Evolutionary conservation across 805 yeast genomes (phyloP), one percentile per base, ranked within the genome.

Genomic region (Scheffersomyces lignosus): DNA sequence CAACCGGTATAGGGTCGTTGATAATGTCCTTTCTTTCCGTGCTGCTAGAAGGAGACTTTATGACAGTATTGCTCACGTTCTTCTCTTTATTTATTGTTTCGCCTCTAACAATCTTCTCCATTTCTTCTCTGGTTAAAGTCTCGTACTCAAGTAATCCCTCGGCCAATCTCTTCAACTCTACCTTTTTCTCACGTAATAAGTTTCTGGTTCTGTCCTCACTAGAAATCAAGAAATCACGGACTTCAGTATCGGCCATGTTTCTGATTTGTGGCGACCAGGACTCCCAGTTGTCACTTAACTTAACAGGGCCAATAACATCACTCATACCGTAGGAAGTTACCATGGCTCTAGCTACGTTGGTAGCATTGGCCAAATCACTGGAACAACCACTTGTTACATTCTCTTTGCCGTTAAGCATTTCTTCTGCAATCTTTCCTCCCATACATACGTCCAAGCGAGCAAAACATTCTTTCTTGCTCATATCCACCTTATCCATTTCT

Each of bases 401-500:
- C 38, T 87, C 96, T 31, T 81, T 76, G 2, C 99, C 99, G 56
- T 87, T 87, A 33, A 86, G 75, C 73, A 87, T 71, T 58, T 91
- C 97, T 70, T 93, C 99, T 20, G 99, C 99, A 40, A 89, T 81
- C 61, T 90, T 90, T 46, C 99, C 99, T 43, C 99, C 99, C 99
- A 93, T 93, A 60, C 96, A 89, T 33, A 93, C 99, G 61, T 93
- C 99, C 48, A 93, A 66, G 45, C 95, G 73, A 0, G 98, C 96
- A 46, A 83, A 73, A 60, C 96, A 87, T 64, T 93, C 98, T 43
- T 75, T 79, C 59, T 78, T 85, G 22, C 96, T 88, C 64, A 87
- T 85, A 56, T 91, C 98, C 43, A 87, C 89, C 69, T 93, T 91
- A 66, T 93, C 99, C 91, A 90, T 88, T 60, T 93, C 98, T 3